Percentiles rank a stretch among this genome's conserved stretches.
Conservation (phyloP, 1,284 basidiomycete species). For the Ustilago trichophora region DNA sequence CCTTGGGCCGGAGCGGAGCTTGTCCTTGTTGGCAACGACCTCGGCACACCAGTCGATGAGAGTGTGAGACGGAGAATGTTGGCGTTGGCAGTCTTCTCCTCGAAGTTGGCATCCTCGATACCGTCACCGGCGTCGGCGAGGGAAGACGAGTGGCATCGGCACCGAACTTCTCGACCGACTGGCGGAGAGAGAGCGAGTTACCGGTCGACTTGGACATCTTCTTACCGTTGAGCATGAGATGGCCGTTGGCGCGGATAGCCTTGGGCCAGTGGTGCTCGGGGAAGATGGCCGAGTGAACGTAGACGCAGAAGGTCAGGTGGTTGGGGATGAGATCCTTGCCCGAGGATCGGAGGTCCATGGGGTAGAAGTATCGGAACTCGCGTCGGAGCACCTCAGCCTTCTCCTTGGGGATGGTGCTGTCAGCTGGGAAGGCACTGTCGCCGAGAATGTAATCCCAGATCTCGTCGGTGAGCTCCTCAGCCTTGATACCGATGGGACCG, state of each 20-base stretch:
- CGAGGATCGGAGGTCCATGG: conserved; percentile 97
- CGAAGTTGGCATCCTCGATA: conserved; percentile 97
- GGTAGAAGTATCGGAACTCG: conserved; percentile 97
- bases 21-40: conserved; percentile 73
- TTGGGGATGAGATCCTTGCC: conserved; percentile 98
- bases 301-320: conserved; percentile 92
- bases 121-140: conserved; percentile 98
- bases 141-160: conserved; percentile 90
- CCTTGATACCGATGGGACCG: conserved; percentile 83
- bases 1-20: conserved; percentile 72
- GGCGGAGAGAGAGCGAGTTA: conserved; percentile 63
- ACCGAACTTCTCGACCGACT: conserved; percentile 75
- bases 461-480: conserved; percentile 95
- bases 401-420: conserved; percentile 75
- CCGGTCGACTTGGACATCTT: conserved; percentile 99
- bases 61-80: conserved; percentile 95
- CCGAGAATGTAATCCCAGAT: conserved; percentile 95
- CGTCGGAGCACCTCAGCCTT: conserved; percentile 85
- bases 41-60: conserved; percentile 91
- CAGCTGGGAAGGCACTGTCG: conserved; percentile 78
- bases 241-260: conserved; percentile 93
- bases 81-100: conserved; percentile 97
- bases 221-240: conserved; percentile 96
- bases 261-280: conserved; percentile 91
- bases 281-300: conserved; percentile 94